Evolutionary conservation across 768 basidiomycete genomes (phyloP), one percentile per base, ranked within the genome.

Genomic region (Agrocybe pediades): DNA sequence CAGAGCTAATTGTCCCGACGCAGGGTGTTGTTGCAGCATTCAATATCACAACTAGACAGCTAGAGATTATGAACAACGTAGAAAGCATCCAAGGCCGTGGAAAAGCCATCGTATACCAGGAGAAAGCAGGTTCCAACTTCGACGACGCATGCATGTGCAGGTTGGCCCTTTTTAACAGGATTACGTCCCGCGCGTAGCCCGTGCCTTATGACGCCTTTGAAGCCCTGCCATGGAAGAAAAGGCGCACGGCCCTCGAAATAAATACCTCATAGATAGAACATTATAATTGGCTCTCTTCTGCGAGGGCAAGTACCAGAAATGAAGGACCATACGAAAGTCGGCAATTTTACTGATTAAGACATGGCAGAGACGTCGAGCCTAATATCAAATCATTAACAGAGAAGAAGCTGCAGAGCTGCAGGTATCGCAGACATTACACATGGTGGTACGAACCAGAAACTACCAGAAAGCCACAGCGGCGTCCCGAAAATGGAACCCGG

Each of bases 1-100:
- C 29, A 2, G 65, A 64, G 49, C 46, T 54, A 30, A 65, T 62
- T 17, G 60, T 51, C 51, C 60, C 59, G 19, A 53, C 49, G 46
- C 54, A 61, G 8, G 59, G 46, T 2, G 55, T 33, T 24, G 55
- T 36, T n/a, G 54, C 58, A 7, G 47, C 58, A 40, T 16, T 41
- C 5, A 21, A 23, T 16, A 33, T 33, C 4, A 17, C 4, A 6
- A 46, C 6, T 21, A 27, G 6, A 46, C 2, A 41, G 16, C 30
- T 3, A 25, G 30, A 17, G 15, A 36, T 25, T 2, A 55, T 23
- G 23, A 39, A 6, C 16, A 21, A 41, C 26, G 25, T 6, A 13
- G 24, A 16, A 20, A 36, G 33, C 33, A n/a, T 36, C 33, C 33
- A n/a, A 4, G 11, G n/a, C 3, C 33, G 13, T n/a, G n/a, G 33